Evolutionary conservation across 495 filamentous ascomycete species (phyloP), one percentile per base, ranked within the genome.

Genomic region (Recurvomyces mirabilis): DNA sequence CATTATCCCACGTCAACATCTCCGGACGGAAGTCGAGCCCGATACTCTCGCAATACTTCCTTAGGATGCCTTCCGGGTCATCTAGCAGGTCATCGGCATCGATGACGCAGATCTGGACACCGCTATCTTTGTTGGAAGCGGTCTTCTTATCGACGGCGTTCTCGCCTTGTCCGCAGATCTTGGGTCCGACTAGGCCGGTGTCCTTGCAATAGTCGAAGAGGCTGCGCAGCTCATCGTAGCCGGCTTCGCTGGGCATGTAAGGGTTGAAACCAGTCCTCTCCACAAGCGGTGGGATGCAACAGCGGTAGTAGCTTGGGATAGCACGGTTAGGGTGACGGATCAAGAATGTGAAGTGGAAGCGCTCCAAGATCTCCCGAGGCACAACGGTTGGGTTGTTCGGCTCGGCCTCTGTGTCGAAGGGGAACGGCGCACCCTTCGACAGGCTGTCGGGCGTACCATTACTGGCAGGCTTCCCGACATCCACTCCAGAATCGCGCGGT

Each of bases 71-170:
- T 19, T 71, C 69, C 13, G 91, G 91, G 29, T 81, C 68, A 59
- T 93, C 84, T 3, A 98, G 77, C 51, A 98, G 69, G 53, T 95
- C 89, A 57, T 96, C 91, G 12, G 91, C 91, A 60, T 98, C 91
- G 28, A 98, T 65, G n/a, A 96, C 75, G 45, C 84, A 93, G 46
- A 96, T 79, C 53, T 81, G 74, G 19, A 72, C 64, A 7, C 44
- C 53, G n/a, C 46, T n/a, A 1, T 38, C 46, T 17, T 62, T 67
- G 22, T 52, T 52, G 31, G 62, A 59, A 41, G 57, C 52, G n/a
- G n/a, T n/a, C 18, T 15, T 23, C 11, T 39, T 23, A 24, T 31
- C 23, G 24, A 24, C 36, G 9, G 14, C 38, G 15, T 64, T 61
- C 4, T 65, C 57, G n/a, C n/a, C n/a, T 19, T 66, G 52, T 2